phyloP scores from a whole-genome alignment of 2,329 filamentous ascomycete species.

The Colletotrichum aenigma region DNA sequence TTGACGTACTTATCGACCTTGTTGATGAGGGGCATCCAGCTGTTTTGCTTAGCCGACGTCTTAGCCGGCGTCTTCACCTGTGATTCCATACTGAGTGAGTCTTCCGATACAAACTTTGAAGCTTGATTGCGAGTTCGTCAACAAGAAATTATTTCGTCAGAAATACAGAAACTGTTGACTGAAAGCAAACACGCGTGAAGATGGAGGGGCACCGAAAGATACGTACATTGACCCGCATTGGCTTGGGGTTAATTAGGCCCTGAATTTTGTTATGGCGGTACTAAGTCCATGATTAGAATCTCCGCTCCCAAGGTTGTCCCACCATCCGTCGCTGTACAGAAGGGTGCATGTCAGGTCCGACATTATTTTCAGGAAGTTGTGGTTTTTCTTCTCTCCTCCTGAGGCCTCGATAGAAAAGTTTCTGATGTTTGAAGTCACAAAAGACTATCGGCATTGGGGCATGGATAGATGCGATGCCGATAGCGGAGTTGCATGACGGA shows the following conservation, averaged over 20 bases:
- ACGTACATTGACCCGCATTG: background rate
- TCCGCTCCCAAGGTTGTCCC: background rate
- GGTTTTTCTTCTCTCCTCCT: background rate
- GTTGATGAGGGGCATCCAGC: constrained; percentile 34
- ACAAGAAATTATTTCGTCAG: background rate
- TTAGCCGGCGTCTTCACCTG: background rate
- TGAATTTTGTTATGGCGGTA: background rate
- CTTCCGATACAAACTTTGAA: fast-evolving
- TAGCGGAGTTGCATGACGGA: background rate
- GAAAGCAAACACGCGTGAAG: background rate
- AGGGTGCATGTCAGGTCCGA: background rate
- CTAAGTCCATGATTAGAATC: background rate
- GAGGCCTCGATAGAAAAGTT: background rate
- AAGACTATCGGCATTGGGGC: background rate
- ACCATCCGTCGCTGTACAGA: background rate
- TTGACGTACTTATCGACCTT: constrained; percentile 45
- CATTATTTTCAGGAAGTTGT: background rate
- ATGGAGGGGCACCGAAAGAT: background rate
- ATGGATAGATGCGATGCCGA: background rate
- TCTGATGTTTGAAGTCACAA: background rate
- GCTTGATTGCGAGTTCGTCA: background rate
- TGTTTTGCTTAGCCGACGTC: background rate
- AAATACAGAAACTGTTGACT: background rate
- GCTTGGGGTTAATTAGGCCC: background rate
- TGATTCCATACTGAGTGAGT: background rate